phyloP scores from a whole-genome alignment of 371 early-diverging fungal genomes.

The Mortierella sp. region DNA sequence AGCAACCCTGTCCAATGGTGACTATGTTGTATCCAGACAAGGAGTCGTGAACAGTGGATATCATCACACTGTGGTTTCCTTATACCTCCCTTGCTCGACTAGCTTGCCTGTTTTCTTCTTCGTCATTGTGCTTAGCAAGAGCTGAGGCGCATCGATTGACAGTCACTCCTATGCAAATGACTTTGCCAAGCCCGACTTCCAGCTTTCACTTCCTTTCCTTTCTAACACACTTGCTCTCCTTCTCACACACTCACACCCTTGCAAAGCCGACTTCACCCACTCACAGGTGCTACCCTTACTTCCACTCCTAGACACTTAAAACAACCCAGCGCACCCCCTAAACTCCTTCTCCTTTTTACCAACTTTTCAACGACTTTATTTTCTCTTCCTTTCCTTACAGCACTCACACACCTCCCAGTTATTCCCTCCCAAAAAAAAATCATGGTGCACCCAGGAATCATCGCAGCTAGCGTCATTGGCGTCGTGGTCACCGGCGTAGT shows the following conservation, averaged over 20 bases:
- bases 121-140: too few species aligned
- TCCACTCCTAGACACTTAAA: background rate
- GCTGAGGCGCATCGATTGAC: too few species aligned
- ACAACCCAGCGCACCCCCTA: background rate
- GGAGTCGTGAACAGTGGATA: too few species aligned
- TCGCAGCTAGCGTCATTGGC: constrained; percentile 36
- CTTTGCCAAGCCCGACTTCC: too few species aligned
- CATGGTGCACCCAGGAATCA: constrained; percentile 51
- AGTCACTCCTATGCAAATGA: background rate
- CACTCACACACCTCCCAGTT: background rate
- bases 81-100: too few species aligned
- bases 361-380: background rate
- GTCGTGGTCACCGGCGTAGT: constrained; percentile 48
- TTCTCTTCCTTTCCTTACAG: background rate
- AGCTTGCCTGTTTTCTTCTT: too few species aligned
- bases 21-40: too few species aligned
- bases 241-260: too few species aligned
- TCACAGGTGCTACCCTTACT: background rate
- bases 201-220: too few species aligned
- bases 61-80: too few species aligned
- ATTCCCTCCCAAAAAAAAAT: background rate
- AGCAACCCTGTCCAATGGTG: background rate
- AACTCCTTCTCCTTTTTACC: background rate
- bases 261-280: background rate
- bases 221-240: too few species aligned